Evolutionary conservation across 2,329 filamentous ascomycete genomes (phyloP), one percentile per base, ranked within the genome.

Genomic region (Aspergillus cejpii): DNA sequence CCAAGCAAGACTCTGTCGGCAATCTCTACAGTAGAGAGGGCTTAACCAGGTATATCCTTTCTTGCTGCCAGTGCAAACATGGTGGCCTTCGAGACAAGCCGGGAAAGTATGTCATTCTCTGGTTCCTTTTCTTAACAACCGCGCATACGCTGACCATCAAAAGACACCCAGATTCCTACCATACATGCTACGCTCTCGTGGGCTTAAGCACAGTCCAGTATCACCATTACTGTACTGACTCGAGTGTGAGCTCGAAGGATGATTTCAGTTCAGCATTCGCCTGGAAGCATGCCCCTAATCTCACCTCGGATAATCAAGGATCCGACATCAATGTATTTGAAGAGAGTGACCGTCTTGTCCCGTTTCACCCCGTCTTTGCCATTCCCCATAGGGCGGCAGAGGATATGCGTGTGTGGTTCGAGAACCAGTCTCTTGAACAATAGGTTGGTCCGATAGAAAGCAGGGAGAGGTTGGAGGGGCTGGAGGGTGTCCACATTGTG

Each of bases 1-100:
- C 52, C 36, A 49, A 55, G 5, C 48, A 57, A 11, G 49, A 54
- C 12, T 48, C 57, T 43, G 52, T 57, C 20, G 56, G 63, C 37
- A 66, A 61, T 50, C 60, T 73, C n/a, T 96, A 88, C 75, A 90
- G 83, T 65, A 82, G 87, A 42, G 84, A 92, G 59, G 92, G 86
- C 5, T 72, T 97, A 56, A 84, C 87, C 44, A 79, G 91, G 51
- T 98, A 97, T 66, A 92, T 97, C 49, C 74, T 97, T 11, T 82
- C 79, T 55, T 96, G 90, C 62, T 92, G 88, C 59, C 92, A 97
- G 61, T 70, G 71, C 60, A 83, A 86, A 47, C 73, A 78, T 48
- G 91, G 91, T 43, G 92, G 92, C 1, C 73, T 98, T 66, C 79
- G 90, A 60, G 92, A 98, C 69, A 98, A 98, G 70, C 92, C 92